Conservation (phyloP, 495 filamentous ascomycete species). For the Penicillium goetzii region DNA sequence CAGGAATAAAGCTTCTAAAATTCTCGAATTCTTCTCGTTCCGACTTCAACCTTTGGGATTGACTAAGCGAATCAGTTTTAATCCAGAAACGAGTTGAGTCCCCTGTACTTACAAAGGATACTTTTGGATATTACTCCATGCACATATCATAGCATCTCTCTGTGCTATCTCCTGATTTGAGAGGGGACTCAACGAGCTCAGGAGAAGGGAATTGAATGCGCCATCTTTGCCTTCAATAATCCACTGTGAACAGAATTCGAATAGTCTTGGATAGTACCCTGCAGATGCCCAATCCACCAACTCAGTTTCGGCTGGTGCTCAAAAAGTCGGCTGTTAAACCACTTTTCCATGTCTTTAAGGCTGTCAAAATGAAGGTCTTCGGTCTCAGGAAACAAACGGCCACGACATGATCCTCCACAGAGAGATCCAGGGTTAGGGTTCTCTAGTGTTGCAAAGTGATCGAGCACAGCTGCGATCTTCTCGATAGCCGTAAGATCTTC, state of each 20-base stretch:
- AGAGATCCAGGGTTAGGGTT: constrained; percentile 26
- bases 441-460: constrained; percentile 28
- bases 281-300: constrained; percentile 35
- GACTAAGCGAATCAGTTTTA: background rate
- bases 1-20: background rate
- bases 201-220: constrained; percentile 18
- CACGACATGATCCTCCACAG: constrained; percentile 25
- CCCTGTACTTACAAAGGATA: background rate
- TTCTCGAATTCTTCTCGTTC: background rate
- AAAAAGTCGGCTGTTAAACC: constrained; percentile 33
- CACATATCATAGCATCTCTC: background rate
- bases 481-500: constrained; percentile 24
- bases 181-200: background rate
- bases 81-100: background rate
- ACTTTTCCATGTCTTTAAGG: constrained; percentile 27
- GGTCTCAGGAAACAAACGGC: constrained; percentile 27
- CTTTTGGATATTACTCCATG: background rate
- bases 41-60: background rate
- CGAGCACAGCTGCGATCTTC: constrained; percentile 26
- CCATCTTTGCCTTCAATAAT: constrained; percentile 32
- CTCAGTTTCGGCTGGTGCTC: constrained; percentile 8
- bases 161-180: background rate
- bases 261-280: constrained; percentile 34
- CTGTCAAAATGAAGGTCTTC: constrained; percentile 24
- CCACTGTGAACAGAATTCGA: constrained; percentile 33